phyloP scores from a whole-genome alignment of 257 asterid species.

The Solanum piurae region DNA sequence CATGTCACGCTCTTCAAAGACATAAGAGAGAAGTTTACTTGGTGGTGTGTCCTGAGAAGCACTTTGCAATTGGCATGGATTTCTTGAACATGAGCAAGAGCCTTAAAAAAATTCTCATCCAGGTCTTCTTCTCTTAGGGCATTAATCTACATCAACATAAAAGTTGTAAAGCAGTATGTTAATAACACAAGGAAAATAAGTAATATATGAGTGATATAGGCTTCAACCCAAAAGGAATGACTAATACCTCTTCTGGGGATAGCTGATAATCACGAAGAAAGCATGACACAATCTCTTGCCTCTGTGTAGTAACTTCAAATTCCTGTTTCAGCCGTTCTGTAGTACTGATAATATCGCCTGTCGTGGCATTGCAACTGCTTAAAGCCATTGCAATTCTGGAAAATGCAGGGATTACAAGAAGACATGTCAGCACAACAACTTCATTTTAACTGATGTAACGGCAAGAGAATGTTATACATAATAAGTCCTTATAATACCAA shows the following conservation, averaged over 20 bases:
- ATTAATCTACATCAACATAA: constrained; percentile 45
- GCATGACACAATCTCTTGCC: constrained; percentile 91
- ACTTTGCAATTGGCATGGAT: constrained; percentile 96
- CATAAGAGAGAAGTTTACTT: constrained; percentile 35
- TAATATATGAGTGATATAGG: not conserved
- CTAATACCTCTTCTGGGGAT: constrained; percentile 77
- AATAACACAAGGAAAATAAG: not conserved
- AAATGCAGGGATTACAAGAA: not conserved
- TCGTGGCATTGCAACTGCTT: constrained; percentile 77
- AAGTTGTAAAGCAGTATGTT: not conserved
- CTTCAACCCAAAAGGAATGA: constrained; percentile 1
- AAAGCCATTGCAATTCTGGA: constrained; percentile 85
- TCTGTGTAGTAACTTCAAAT: constrained; percentile 82
- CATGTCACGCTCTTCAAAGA: not conserved
- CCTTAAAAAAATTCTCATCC: constrained; percentile 78
- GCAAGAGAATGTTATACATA: not conserved
- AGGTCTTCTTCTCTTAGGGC: constrained; percentile 90
- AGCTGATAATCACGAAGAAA: constrained; percentile 98
- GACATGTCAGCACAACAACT: not conserved
- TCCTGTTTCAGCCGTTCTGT: constrained; percentile 98
- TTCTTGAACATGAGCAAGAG: constrained; percentile 98
- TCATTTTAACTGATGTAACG: not conserved
- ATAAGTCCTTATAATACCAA: not conserved
- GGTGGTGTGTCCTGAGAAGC: constrained; percentile 94
- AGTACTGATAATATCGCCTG: constrained; percentile 93